These are phyloP conservation scores for Apiospora pterosperma DNA, from an alignment of 2,329 filamentous ascomycete species.

Conservation along the genomic window DNA sequence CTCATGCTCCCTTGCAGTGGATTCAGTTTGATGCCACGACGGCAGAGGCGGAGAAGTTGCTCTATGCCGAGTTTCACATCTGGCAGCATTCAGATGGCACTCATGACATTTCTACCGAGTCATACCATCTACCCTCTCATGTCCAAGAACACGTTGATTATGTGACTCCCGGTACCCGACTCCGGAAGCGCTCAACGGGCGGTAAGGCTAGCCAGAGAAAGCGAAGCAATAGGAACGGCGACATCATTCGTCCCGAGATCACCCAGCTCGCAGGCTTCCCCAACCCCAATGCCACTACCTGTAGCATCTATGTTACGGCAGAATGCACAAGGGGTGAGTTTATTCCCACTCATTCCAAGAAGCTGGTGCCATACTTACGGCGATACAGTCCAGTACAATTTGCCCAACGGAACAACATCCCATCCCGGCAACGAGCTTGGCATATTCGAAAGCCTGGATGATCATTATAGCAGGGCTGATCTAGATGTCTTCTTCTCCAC, in stretches of 20 bases:
- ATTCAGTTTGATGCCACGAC: slow-evolving; percentile 32
- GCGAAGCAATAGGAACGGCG: slow-evolving; percentile 3
- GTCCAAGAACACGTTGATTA: slow-evolving; percentile 22
- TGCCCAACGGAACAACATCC: slow-evolving; percentile 16
- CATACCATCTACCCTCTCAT: slow-evolving; percentile 20
- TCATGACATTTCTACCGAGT: slow-evolving; percentile 15
- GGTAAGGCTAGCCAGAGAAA: neutral
- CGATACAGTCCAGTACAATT: slow-evolving; percentile 16
- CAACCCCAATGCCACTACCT: slow-evolving; percentile 18
- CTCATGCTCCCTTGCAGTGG: slow-evolving; percentile 22
- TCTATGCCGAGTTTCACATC: slow-evolving; percentile 32
- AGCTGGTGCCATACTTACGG: neutral
- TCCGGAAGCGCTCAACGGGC: slow-evolving; percentile 9
- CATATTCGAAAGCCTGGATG: slow-evolving; percentile 33
- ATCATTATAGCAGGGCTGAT: slow-evolving; percentile 32
- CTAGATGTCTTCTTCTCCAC: slow-evolving; percentile 29
- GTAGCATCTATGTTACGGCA: slow-evolving; percentile 18
- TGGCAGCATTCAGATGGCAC: slow-evolving; percentile 27
- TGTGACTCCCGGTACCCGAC: slow-evolving; percentile 18
- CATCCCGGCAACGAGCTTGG: slow-evolving; percentile 20
- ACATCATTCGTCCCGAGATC: slow-evolving; percentile 12
- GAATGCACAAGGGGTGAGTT: slow-evolving; percentile 21
- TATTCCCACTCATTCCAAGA: neutral
- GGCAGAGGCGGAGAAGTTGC: slow-evolving; percentile 29
- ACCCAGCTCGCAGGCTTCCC: slow-evolving; percentile 15